Evolutionary conservation across 2,329 filamentous ascomycete genomes (phyloP).

Genomic region (Epichloe scottii): DNA sequence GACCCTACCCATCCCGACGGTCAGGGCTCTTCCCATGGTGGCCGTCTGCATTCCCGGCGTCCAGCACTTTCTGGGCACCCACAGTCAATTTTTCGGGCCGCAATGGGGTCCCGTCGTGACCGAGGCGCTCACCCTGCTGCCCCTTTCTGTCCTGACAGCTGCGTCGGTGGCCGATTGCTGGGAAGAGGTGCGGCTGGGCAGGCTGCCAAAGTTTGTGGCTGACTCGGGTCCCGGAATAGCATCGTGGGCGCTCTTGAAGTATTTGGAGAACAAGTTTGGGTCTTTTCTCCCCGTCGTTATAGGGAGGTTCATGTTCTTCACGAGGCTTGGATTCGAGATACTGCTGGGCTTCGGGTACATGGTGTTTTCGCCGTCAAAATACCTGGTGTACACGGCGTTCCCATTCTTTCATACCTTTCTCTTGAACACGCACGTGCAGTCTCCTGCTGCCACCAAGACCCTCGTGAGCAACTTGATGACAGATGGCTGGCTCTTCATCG

Average conservation of each 20-base stretch:
- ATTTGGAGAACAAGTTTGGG: constrained; percentile 29
- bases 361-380: constrained; percentile 53
- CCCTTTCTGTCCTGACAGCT: constrained; percentile 51
- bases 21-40: constrained; percentile 53
- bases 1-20: constrained; percentile 34
- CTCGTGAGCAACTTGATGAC: constrained; percentile 54
- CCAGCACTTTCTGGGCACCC: constrained; percentile 58
- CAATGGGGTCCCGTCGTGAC: constrained; percentile 63
- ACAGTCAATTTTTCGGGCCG: constrained; percentile 55
- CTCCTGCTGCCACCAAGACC: constrained; percentile 42
- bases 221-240: constrained; percentile 54
- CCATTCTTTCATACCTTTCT: constrained; percentile 59
- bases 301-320: constrained; percentile 51
- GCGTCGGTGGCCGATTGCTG: constrained; percentile 52
- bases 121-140: constrained; percentile 61
- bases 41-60: constrained; percentile 62
- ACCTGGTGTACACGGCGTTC: constrained; percentile 55
- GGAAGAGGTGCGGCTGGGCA: constrained; percentile 45
- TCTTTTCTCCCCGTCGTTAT: constrained; percentile 36
- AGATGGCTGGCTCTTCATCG: constrained; percentile 63
- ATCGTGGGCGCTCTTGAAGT: constrained; percentile 53
- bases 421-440: constrained; percentile 62
- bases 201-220: constrained; percentile 41
- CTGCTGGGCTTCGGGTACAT: constrained; percentile 53
- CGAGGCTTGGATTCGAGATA: constrained; percentile 60